These are phyloP conservation scores for Nitzschia sp. DNA, from an alignment of 108 stramenopile species.

Conservation along the genomic window DNA sequence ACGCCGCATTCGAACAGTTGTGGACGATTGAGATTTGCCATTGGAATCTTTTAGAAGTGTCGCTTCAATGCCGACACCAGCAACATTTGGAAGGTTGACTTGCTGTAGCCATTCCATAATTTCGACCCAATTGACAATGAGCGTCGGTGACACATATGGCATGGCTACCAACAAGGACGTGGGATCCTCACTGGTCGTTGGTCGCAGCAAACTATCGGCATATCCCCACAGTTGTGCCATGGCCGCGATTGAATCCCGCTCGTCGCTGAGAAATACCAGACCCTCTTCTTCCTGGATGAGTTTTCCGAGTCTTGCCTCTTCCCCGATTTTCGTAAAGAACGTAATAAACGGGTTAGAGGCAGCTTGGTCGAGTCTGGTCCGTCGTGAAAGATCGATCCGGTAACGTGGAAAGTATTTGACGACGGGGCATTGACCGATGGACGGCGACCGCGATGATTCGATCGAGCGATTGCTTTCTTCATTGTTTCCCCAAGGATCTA, in stretches of 20 bases:
- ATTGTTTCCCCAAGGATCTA: not conserved
- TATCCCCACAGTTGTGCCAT: slow-evolving; percentile 34
- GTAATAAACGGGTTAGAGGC: too few species aligned
- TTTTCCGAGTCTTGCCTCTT: slow-evolving; percentile 22
- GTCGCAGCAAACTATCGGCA: slow-evolving; percentile 5
- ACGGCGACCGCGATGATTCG: not conserved
- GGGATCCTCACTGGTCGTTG: not conserved
- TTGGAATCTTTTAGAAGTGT: not conserved
- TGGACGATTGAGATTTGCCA: too few species aligned
- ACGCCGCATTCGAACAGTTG: not conserved
- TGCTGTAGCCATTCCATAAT: slow-evolving; percentile 38
- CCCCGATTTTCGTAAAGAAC: too few species aligned
- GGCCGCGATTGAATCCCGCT: slow-evolving; percentile 17
- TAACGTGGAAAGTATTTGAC: slow-evolving; percentile 60
- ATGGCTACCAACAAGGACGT: slow-evolving; percentile 9
- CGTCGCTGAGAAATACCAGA: not conserved
- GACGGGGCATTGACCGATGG: slow-evolving; percentile 32
- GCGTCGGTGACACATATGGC: slow-evolving; percentile 20
- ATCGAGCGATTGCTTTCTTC: not conserved
- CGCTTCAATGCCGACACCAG: not conserved
- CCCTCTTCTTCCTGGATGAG: slow-evolving; percentile 4
- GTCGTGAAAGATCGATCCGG: slow-evolving; percentile 44
- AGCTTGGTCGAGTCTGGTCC: too few species aligned
- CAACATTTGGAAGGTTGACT: not conserved
- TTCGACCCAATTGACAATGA: slow-evolving; percentile 48